Evolutionary conservation across 805 yeast species (phyloP), one percentile per base, ranked within the genome.

Genomic region (Candida pini): DNA sequence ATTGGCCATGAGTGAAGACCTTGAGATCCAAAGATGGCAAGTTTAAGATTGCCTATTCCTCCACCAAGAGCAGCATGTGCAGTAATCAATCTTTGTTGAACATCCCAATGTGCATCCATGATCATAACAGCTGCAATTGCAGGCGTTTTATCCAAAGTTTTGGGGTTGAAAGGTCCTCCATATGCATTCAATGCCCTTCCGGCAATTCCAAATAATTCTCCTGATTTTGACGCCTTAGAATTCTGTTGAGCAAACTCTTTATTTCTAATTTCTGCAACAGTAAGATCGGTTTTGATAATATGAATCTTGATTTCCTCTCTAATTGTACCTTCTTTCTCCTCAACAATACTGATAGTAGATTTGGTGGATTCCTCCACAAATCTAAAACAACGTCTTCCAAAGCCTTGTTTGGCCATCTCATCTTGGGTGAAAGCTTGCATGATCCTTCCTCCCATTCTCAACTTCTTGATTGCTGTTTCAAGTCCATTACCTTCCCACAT

Each of bases 1-100:
- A 71, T 58, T n/a, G 98, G 97, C 94, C 95, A 92, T 1, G 95
- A 75, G 55, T 84, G 89, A 9, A 87, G 46, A 0, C 95, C 92
- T 52, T 92, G 97, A 6, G 95, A 80, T 5, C 98, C 98, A 59
- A 89, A 90, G 8, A 92, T 87, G 1, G 95, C 97, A 35, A 92
- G 60, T 43, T 78, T 78, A 28, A 86, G 64, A 28, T 75, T 64
- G 27, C 70, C 79, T 18, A 71, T 69, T 9, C 92, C 92, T 19
- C 97, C 97, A 30, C 97, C 97, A 13, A 90, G 62, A 0, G 97
- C 97, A 2, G 97, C 97, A 61, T 92, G 97, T 2, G 87, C 86
- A 24, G 77, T 56, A 31, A 92, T 78, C 43, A 83, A 60, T 14
- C 76, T 66, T 21, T 62, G 58, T 27, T 60, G 49, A 2, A 64